phyloP scores from a whole-genome alignment of 2,329 filamentous ascomycete genomes.

The Ceratocystis colombiana region DNA sequence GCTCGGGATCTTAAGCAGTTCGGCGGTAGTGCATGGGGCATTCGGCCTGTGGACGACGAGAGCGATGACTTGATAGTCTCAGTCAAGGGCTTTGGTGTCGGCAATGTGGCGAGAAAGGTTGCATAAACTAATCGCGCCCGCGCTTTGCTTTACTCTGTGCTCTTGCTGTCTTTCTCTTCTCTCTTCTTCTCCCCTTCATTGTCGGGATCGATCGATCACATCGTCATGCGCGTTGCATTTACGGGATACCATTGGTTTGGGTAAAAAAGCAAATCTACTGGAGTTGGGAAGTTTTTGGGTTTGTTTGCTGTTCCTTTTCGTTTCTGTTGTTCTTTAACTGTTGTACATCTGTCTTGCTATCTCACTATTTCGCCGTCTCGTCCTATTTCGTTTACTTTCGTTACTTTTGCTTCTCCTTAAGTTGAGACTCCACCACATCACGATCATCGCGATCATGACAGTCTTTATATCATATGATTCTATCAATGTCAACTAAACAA shows the following conservation, averaged over 20 bases:
- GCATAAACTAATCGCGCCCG: conserved; percentile 35
- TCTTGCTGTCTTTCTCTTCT: background rate
- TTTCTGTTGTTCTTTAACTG: conserved; percentile 11
- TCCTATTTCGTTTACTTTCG: background rate
- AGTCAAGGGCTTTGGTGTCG: conserved; percentile 85
- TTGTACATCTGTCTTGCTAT: conserved; percentile 17
- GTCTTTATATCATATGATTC: conserved; percentile 14
- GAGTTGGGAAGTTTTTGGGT: conserved; percentile 23
- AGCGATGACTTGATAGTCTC: conserved; percentile 71
- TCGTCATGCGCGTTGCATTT: conserved; percentile 21
- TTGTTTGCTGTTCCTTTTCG: conserved; percentile 19
- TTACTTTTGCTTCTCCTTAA: background rate
- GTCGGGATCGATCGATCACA: conserved; percentile 17
- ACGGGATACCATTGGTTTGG: conserved; percentile 18
- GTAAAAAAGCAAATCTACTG: conserved; percentile 26
- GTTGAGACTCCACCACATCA: conserved; percentile 3
- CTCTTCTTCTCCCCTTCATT: conserved; percentile 13
- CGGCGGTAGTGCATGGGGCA: conserved; percentile 81
- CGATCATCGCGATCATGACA: background rate
- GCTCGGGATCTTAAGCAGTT: conserved; percentile 82
- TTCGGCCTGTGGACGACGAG: conserved; percentile 62
- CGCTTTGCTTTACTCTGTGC: conserved; percentile 25
- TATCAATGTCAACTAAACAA: background rate
- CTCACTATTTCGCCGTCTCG: background rate
- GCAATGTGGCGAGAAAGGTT: conserved; percentile 90